Conservation (phyloP, 805 yeast species). For the Kockiozyma suomiensis region DNA sequence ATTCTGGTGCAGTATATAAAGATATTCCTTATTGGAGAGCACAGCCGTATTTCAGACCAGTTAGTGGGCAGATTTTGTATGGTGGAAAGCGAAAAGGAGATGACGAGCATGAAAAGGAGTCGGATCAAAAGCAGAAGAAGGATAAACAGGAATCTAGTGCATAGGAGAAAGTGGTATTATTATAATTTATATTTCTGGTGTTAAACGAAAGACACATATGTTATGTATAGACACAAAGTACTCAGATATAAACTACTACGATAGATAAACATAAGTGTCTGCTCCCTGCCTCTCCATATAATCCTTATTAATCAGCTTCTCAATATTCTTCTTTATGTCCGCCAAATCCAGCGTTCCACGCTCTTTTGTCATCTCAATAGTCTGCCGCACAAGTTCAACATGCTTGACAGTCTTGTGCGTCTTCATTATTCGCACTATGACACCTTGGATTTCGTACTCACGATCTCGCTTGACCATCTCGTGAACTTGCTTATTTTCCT, state of each 20-base stretch:
- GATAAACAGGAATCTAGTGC: slow-evolving; percentile 12
- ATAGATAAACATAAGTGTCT: slow-evolving; percentile 27
- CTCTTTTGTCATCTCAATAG: slow-evolving; percentile 38
- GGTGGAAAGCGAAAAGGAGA: slow-evolving; percentile 40
- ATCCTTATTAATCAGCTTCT: slow-evolving; percentile 39
- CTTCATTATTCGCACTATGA: slow-evolving; percentile 42
- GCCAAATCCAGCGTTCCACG: slow-evolving; percentile 39
- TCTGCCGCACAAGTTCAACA: slow-evolving; percentile 38
- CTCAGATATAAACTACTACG: slow-evolving; percentile 11
- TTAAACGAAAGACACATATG: too few species aligned
- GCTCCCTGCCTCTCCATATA: slow-evolving; percentile 36
- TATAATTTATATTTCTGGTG: too few species aligned
- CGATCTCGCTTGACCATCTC: slow-evolving; percentile 40
- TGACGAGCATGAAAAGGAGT: neutral
- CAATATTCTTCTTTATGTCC: slow-evolving; percentile 41
- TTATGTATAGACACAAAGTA: too few species aligned
- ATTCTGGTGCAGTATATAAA: slow-evolving; percentile 82
- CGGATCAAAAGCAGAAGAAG: neutral
- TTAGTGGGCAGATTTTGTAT: slow-evolving; percentile 57
- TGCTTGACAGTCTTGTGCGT: slow-evolving; percentile 36
- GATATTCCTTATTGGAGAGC: slow-evolving; percentile 93
- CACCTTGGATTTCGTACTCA: slow-evolving; percentile 42
- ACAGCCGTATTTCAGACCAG: slow-evolving; percentile 92
- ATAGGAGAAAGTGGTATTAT: too few species aligned
- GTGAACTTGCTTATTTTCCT: slow-evolving; percentile 33